Evolutionary conservation across 208 protist species (phyloP), one percentile per base, ranked within the genome.

Genomic region (Angomonas deanei): DNA sequence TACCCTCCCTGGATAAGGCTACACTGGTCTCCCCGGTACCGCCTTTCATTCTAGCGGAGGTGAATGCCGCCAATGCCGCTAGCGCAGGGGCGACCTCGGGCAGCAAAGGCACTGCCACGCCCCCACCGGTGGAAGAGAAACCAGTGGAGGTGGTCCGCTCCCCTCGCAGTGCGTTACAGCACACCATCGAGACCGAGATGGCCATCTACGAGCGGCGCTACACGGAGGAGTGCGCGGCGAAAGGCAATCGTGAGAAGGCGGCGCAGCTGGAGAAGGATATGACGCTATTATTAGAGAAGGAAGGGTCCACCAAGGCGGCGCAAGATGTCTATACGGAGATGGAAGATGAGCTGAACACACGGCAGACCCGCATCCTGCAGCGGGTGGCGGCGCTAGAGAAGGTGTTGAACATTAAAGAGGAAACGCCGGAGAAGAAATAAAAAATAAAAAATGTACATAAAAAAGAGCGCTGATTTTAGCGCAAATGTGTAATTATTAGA

Each of bases 361-460:
- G 86, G 48, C 83, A 94, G 77, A 52, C 64, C 27, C 66, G 64
- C 10, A 92, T 92, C 55, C 59, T 94, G 32, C 74, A 86, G 66
- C 88, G 88, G 17, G 73, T 94, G 30, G 63, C 69, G 27, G 80
- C 78, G 8, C 70, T 92, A 28, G 88, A 94, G 70, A 50, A 68
- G 33, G 67, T 60, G 30, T 62, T 94, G 0, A 79, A 83, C n/a
- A 33, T 88, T 46, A 49, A 53, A 5, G 32, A 63, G 28, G 60
- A 31, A 23, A 47, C 39, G 27, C 8, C 15, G 27, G 27, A 34
- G 49, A 23, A 13, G 23, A 55, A 34, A 23, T 30, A 32, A 13
- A 28, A 10, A 28, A 26, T 17, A 21, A 53, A 15, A 53, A 17
- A 17, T 6, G 19, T 28, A 17, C 19, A 17, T 53, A 53, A 10